Evolutionary conservation across 495 filamentous ascomycete species (phyloP).

Genomic region (Niebla homalea): DNA sequence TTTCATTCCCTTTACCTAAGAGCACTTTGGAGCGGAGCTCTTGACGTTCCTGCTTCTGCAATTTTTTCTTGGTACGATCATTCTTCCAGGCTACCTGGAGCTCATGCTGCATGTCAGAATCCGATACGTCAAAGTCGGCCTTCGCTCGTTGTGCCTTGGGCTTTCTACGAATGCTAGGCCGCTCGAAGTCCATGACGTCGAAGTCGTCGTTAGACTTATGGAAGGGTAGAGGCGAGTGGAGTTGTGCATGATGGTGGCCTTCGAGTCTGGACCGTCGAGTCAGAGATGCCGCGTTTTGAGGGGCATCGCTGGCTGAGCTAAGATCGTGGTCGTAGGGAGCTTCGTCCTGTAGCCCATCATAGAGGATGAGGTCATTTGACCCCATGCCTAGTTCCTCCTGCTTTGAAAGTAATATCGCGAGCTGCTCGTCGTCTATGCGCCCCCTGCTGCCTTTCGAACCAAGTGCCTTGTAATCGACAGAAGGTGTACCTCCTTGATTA

Average conservation of each 20-base stretch:
- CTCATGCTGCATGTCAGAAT: slow-evolving; percentile 56
- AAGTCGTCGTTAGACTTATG: slow-evolving; percentile 55
- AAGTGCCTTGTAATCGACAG: slow-evolving; percentile 19
- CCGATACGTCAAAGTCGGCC: slow-evolving; percentile 45
- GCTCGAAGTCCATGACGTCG: slow-evolving; percentile 71
- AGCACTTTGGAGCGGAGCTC: slow-evolving; percentile 65
- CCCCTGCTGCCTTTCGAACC: slow-evolving; percentile 19
- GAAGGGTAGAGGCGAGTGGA: slow-evolving; percentile 49
- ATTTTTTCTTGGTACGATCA: slow-evolving; percentile 72
- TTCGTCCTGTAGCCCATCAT: slow-evolving; percentile 24
- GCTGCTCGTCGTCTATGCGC: slow-evolving; percentile 39
- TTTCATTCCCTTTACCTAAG: slow-evolving; percentile 53
- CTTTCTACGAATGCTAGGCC: slow-evolving; percentile 43
- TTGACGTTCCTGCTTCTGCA: slow-evolving; percentile 67
- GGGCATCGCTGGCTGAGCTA: not conserved
- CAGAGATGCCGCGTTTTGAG: not conserved
- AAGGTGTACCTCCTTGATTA: slow-evolving; percentile 3
- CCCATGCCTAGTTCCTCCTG: slow-evolving; percentile 55
- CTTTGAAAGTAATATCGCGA: slow-evolving; percentile 47
- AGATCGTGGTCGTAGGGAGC: too few relatives aligned
- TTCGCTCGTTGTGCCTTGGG: slow-evolving; percentile 40
- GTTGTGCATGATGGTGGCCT: slow-evolving; percentile 35
- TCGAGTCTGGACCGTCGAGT: not conserved
- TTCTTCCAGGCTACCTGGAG: slow-evolving; percentile 54
- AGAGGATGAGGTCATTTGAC: slow-evolving; percentile 42